Evolutionary conservation across 2,329 filamentous ascomycete genomes (phyloP).

Genomic region (Drechslerella dactyloides): DNA sequence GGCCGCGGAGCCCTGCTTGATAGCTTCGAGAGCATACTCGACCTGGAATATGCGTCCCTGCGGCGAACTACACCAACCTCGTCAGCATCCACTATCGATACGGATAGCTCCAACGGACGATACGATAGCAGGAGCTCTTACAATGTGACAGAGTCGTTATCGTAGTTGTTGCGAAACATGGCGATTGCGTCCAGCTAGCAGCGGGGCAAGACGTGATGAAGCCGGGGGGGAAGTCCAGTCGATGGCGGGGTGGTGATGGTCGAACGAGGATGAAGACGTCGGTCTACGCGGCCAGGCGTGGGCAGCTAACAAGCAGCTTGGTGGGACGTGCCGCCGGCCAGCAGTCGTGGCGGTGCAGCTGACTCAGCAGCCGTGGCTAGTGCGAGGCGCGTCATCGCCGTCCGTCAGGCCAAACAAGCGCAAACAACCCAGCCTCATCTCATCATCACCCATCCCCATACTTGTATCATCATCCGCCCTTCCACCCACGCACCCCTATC

Average conservation of each 20-base stretch:
- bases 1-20: slow-evolving; percentile 98
- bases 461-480: slow-evolving; percentile 24
- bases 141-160: slow-evolving; percentile 99
- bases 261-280: slow-evolving; percentile 18
- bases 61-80: slow-evolving; percentile 72
- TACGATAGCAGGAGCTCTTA: slow-evolving; percentile 57
- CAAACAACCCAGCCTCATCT: slow-evolving; percentile 39
- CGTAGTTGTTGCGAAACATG: slow-evolving; percentile 99
- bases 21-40: slow-evolving; percentile 97
- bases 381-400: slow-evolving; percentile 41
- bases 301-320: slow-evolving; percentile 17
- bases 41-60: slow-evolving; percentile 99
- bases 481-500: slow-evolving; percentile 13
- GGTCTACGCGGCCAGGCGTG: slow-evolving; percentile 50
- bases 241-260: slow-evolving; percentile 19
- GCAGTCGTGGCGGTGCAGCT: slow-evolving; percentile 22
- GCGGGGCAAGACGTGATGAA: neutral
- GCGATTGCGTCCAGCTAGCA: slow-evolving; percentile 58
- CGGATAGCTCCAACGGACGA: slow-evolving; percentile 13
- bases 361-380: slow-evolving; percentile 10
- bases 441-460: neutral
- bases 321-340: slow-evolving; percentile 47
- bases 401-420: neutral
- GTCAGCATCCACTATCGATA: neutral
- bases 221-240: neutral